Conservation (phyloP, 2,329 filamentous ascomycete species). For the Grosmannia clavigera region DNA sequence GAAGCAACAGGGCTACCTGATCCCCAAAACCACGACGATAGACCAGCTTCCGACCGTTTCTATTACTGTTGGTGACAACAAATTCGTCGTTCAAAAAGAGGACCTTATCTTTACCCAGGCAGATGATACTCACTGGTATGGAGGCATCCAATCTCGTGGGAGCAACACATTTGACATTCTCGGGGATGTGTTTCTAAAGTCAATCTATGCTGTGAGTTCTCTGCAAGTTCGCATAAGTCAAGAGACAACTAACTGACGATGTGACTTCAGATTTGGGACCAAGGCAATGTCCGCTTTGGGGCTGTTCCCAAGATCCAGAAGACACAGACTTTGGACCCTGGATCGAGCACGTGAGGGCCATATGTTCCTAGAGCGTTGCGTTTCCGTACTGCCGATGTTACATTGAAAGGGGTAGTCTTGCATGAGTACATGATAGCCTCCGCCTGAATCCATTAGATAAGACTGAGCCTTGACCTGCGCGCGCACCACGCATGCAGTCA, state of each 20-base stretch:
- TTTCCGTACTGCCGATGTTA: too few species aligned
- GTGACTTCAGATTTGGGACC: conserved; percentile 43
- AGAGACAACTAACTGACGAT: conserved; percentile 2
- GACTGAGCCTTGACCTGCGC: too few species aligned
- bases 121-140: conserved; percentile 44
- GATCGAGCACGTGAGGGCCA: neutral
- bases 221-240: neutral
- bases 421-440: too few species aligned
- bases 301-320: conserved; percentile 40
- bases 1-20: conserved; percentile 49
- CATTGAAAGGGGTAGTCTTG: too few species aligned
- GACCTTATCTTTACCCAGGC: conserved; percentile 47
- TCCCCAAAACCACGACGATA: conserved; percentile 38
- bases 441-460: too few species aligned
- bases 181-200: conserved; percentile 52
- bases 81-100: conserved; percentile 49
- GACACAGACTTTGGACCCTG: conserved; percentile 20
- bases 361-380: too few species aligned
- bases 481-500: too few species aligned
- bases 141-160: conserved; percentile 53
- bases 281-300: conserved; percentile 47
- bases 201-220: conserved; percentile 45
- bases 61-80: conserved; percentile 49
- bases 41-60: conserved; percentile 47
- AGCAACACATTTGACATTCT: conserved; percentile 48